Conservation (phyloP, 805 yeast genomes). For the Cyberlindnera amylophila region DNA sequence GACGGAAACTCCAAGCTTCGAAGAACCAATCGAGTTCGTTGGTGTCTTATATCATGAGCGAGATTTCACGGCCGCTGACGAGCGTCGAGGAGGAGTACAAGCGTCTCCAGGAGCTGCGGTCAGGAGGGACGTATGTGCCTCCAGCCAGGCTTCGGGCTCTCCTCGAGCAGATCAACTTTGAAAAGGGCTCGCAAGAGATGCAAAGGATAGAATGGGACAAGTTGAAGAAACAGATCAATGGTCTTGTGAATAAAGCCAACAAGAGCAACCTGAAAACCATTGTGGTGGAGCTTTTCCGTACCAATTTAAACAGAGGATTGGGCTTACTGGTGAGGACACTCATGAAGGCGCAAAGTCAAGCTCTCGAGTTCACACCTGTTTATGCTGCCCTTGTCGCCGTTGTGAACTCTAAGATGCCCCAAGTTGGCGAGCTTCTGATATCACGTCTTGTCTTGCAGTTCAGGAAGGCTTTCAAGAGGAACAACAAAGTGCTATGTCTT, state of each 20-base stretch:
- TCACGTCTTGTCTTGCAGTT: conserved; percentile 56
- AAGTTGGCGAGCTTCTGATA: conserved; percentile 56
- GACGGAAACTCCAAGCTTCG: too few relatives aligned
- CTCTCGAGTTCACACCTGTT: conserved; percentile 40
- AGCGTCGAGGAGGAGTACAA: conserved; percentile 33
- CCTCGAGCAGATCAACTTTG: conserved; percentile 31
- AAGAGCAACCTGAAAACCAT: conserved; percentile 44
- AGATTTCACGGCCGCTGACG: background rate
- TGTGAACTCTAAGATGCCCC: conserved; percentile 64
- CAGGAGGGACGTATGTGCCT: conserved; percentile 50
- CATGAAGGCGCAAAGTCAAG: conserved; percentile 48
- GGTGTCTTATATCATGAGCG: too few relatives aligned
- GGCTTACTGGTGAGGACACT: conserved; percentile 58
- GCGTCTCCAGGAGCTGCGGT: conserved; percentile 33
- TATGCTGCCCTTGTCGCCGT: conserved; percentile 58
- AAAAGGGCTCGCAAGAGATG: conserved; percentile 33
- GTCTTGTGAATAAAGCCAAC: conserved; percentile 44
- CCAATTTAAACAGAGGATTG: conserved; percentile 57
- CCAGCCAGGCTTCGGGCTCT: conserved; percentile 48
- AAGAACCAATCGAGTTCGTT: too few relatives aligned
- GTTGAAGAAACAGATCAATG: conserved; percentile 44
- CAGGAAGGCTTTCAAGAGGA: conserved; percentile 45
- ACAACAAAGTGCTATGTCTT: conserved; percentile 42
- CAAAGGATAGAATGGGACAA: conserved; percentile 59
- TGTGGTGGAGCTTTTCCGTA: conserved; percentile 46